Evolutionary conservation across 352 stramenopile species (phyloP).

Genomic region (Pythium guiyangense): DNA sequence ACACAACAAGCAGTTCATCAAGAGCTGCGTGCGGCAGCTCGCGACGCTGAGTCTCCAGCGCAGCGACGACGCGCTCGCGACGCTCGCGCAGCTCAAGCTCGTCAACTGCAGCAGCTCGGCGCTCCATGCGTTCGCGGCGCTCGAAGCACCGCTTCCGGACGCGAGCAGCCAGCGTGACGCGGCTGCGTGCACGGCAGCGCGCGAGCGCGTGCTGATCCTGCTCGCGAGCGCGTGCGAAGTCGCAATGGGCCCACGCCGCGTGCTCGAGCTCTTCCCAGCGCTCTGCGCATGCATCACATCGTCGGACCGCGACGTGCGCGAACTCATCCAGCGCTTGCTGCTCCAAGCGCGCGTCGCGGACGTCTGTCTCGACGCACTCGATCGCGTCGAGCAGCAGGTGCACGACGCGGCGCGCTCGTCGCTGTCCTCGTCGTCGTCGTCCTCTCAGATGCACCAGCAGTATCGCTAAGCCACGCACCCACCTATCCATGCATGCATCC

Average conservation of each 20-base stretch:
- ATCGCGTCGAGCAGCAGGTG: neutral
- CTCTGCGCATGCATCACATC: conserved; percentile 80
- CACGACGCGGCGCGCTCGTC: neutral
- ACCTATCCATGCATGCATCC: too few species aligned
- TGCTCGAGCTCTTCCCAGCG: conserved; percentile 72
- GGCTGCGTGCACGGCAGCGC: conserved; percentile 22
- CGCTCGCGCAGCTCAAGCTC: conserved; percentile 42
- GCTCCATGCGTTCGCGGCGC: conserved; percentile 35
- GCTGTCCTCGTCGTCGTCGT: neutral
- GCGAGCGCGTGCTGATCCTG: conserved; percentile 65
- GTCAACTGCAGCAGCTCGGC: conserved; percentile 57
- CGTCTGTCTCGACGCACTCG: conserved; percentile 48
- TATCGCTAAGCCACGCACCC: too few species aligned
- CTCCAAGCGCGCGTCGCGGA: conserved; percentile 46
- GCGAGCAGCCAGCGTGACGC: neutral
- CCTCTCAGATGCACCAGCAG: neutral
- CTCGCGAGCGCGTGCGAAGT: conserved; percentile 54
- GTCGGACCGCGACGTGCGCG: conserved; percentile 50
- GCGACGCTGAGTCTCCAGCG: conserved; percentile 66
- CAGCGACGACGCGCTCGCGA: conserved; percentile 38
- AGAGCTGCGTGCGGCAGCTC: conserved; percentile 74
- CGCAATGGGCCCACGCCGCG: conserved; percentile 39
- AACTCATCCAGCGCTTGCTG: conserved; percentile 63
- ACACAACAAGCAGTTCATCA: conserved; percentile 59
- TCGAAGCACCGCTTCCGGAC: conserved; percentile 21